Evolutionary conservation across 805 yeast species (phyloP).

Genomic region (Huiozyma naganishii): DNA sequence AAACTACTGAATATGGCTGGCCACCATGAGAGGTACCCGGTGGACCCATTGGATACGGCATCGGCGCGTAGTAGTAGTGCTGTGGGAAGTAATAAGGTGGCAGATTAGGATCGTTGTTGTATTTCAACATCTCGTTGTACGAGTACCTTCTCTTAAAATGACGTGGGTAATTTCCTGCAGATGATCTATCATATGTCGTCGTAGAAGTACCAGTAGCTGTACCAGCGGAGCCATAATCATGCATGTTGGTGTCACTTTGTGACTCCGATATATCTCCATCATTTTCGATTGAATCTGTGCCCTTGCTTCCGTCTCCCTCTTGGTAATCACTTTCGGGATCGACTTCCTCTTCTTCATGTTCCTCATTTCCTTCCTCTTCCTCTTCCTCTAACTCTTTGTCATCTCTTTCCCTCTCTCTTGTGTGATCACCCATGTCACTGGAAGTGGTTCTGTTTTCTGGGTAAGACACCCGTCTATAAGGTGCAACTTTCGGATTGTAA

Average conservation of each 20-base stretch:
- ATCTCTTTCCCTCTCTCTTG: not conserved
- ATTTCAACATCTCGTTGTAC: not conserved
- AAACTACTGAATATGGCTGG: slow-evolving; percentile 2
- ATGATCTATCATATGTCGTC: slow-evolving; percentile 19
- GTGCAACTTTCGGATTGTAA: slow-evolving; percentile 9
- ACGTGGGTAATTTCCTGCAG: slow-evolving; percentile 17
- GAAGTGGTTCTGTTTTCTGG: slow-evolving; percentile 5
- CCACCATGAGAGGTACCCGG: too few relatives aligned
- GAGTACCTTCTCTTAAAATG: slow-evolving; percentile 7
- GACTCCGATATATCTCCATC: slow-evolving; percentile 5
- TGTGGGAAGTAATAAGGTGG: slow-evolving; percentile 22
- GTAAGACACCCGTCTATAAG: slow-evolving; percentile 15
- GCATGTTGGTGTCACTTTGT: not conserved
- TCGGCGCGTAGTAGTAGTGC: slow-evolving; percentile 20
- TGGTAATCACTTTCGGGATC: not conserved
- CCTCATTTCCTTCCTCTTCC: not conserved
- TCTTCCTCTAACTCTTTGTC: not conserved
- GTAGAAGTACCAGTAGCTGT: slow-evolving; percentile 7
- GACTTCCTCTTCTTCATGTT: not conserved
- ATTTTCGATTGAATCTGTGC: slow-evolving; percentile 1
- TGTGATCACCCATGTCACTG: too few relatives aligned
- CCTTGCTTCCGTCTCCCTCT: not conserved
- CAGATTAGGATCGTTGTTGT: slow-evolving; percentile 8
- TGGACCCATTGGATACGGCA: slow-evolving; percentile 22
- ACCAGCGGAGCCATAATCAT: not conserved